Conservation (phyloP, 2,329 filamentous ascomycete species). For the Chaetomium strumarium region DNA sequence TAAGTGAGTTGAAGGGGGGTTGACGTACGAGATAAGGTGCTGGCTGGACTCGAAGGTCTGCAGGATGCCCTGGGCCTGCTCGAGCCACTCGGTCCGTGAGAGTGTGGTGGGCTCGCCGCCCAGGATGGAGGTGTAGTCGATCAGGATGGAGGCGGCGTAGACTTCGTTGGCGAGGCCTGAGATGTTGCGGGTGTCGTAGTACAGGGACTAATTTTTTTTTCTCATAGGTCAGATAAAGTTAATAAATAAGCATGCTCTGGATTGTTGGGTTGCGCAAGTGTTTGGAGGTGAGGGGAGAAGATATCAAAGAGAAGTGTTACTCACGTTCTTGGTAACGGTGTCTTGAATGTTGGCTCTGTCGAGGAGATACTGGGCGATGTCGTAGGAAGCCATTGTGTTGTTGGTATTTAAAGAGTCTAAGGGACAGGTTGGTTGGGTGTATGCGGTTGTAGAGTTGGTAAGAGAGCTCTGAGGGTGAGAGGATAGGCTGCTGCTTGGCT, state of each 20-base stretch:
- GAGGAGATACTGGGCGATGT: constrained; percentile 28
- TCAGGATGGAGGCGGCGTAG: constrained; percentile 25
- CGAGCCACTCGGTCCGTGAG: constrained; percentile 22
- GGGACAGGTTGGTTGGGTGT: not conserved
- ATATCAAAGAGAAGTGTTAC: no score
- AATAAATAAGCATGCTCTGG: no score
- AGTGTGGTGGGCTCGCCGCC: constrained; percentile 24
- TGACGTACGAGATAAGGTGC: constrained; percentile 24
- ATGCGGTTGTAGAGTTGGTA: no score
- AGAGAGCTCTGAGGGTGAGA: no score
- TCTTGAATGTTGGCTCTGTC: constrained; percentile 31
- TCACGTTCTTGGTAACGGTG: constrained; percentile 19
- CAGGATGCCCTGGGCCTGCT: constrained; percentile 17
- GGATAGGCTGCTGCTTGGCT: no score
- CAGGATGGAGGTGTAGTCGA: constrained; percentile 30
- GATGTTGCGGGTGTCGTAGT: constrained; percentile 24
- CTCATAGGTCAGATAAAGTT: no score
- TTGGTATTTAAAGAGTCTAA: not conserved
- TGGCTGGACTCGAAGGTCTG: constrained; percentile 22
- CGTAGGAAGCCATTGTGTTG: constrained; percentile 17
- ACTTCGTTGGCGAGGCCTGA: constrained; percentile 25
- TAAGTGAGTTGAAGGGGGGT: not conserved
- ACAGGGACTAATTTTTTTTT: constrained; percentile 21
- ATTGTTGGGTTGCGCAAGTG: no score
- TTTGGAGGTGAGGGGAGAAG: no score